Conservation (phyloP, 129 eudicot species). For the Saussurea involucrata region DNA sequence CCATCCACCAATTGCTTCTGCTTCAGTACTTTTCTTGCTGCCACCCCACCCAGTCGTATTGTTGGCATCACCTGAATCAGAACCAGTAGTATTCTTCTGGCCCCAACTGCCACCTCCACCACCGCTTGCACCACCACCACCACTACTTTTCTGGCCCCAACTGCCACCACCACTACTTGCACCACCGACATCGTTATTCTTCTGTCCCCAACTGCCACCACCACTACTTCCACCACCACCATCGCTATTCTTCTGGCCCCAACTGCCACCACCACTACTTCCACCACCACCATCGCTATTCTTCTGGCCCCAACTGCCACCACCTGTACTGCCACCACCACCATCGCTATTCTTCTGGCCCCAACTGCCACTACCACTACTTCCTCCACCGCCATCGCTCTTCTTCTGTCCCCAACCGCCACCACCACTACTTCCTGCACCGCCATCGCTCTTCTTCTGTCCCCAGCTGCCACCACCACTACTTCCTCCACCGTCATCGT, state of each 20-base stretch:
- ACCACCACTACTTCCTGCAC: too few species aligned
- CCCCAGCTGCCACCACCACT: too few species aligned
- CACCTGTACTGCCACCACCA: too few species aligned
- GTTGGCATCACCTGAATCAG: constrained; percentile 23
- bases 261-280: not conserved
- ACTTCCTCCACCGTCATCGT: too few species aligned
- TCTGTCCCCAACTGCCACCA: constrained; percentile 17
- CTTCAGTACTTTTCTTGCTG: constrained; percentile 31
- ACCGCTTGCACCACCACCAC: constrained; percentile 13
- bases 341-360: too few species aligned
- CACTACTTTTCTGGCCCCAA: constrained; percentile 22
- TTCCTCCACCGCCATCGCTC: constrained; percentile 3
- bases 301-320: too few species aligned
- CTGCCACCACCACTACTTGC: constrained; percentile 29
- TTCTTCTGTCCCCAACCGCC: constrained; percentile 18
- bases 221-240: not conserved
- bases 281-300: not conserved
- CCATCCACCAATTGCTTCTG: constrained; percentile 34
- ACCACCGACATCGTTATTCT: not conserved
- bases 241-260: not conserved
- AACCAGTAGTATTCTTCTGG: constrained; percentile 7
- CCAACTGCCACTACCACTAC: too few species aligned
- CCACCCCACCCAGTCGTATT: constrained; percentile 33
- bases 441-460: too few species aligned
- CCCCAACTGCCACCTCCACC: constrained; percentile 29